Base-by-base conservation (phyloP, 2,329 filamentous ascomycete species). In the Colletotrichum sp. region DNA sequence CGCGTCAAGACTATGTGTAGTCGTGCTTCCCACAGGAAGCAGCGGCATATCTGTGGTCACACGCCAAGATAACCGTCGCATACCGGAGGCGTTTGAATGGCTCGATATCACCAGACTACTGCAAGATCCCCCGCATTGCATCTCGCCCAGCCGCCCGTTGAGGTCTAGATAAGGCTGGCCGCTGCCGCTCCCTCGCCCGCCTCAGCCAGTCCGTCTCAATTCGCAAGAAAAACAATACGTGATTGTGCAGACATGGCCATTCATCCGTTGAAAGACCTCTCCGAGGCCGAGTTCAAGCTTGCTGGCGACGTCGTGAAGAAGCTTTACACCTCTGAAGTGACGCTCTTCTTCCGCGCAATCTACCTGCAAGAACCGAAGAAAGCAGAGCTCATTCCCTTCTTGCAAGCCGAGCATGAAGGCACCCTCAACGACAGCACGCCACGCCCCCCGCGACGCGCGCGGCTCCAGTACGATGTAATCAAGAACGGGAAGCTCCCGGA, bases 341-440 rank as follows among this genome's bases (percentile, higher is more conserved):
- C 79, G 15, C 76, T 86, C 28, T 84, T 81, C 76, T 87, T 86
- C 86, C 93, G 94, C 80, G 87, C 89, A 67, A 90, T 95, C 48
- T 93, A 90, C 64, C 85, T 93, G 8, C 86, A 92, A 57, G 92
- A 94, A 78, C 92, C 92, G 2, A 85, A 87, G 32, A 94, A 93
- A 83, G 85, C 85, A 48, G 87, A 91, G 48, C 86, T 93, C 9
- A 81, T 92, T 8, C 87, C 87, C 2, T 94, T 92, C 79, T 85
- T 94, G 26, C 90, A 92, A 65, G 91, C 90, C 5, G 92, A 94
- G 80, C 89, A 93, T 77, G 85, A 84, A n/a, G 88, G 89, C 5
- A 81, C 83, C 24, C 81, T 88, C 13, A 83, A 88, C 0, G 85
- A 86, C 2, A 79, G 80, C 12, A 85, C 84, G 5, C 84, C 84